Percentiles rank a stretch among this genome's conserved stretches.
Conservation (phyloP, 1,284 basidiomycete genomes). For the Papiliotrema fonsecae region DNA sequence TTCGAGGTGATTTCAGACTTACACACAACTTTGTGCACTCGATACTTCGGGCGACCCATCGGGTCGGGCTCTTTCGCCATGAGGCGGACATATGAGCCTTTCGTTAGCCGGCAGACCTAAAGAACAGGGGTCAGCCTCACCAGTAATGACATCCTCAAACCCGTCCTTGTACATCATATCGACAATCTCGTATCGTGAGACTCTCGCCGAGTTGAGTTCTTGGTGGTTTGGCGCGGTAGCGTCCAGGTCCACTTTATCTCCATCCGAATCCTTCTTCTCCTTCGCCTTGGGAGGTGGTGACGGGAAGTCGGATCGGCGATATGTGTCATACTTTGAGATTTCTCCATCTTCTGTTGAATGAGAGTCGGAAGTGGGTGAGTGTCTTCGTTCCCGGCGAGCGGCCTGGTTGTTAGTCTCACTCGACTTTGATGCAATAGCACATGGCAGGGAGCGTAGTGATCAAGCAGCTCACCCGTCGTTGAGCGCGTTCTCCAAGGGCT, state of each 20-base stretch:
- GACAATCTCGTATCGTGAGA: conserved; percentile 69
- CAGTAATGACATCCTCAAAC: conserved; percentile 25
- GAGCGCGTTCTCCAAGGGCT: conserved; percentile 50
- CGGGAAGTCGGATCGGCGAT: conserved; percentile 38
- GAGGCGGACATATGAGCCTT: conserved; percentile 76
- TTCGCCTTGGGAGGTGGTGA: conserved; percentile 46
- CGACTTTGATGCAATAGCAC: neutral
- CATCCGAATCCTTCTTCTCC: conserved; percentile 56
- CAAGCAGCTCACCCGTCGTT: conserved; percentile 29
- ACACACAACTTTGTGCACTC: conserved; percentile 74
- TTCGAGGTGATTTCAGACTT: conserved; percentile 43
- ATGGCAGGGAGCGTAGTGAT: too few relatives aligned
- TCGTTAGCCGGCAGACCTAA: neutral
- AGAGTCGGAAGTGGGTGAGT: conserved; percentile 25
- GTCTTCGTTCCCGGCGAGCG: conserved; percentile 54
- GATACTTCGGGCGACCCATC: conserved; percentile 62
- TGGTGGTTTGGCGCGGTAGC: conserved; percentile 62
- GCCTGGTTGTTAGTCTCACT: conserved; percentile 12
- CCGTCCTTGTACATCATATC: conserved; percentile 35
- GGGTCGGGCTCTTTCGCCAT: conserved; percentile 59
- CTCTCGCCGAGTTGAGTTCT: conserved; percentile 69
- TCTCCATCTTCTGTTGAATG: conserved; percentile 59
- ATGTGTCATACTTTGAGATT: conserved; percentile 61
- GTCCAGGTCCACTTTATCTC: conserved; percentile 57
- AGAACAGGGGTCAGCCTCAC: conserved; percentile 12